Conservation (phyloP, 2,329 filamentous ascomycete genomes). For the Beauveria sp. region DNA sequence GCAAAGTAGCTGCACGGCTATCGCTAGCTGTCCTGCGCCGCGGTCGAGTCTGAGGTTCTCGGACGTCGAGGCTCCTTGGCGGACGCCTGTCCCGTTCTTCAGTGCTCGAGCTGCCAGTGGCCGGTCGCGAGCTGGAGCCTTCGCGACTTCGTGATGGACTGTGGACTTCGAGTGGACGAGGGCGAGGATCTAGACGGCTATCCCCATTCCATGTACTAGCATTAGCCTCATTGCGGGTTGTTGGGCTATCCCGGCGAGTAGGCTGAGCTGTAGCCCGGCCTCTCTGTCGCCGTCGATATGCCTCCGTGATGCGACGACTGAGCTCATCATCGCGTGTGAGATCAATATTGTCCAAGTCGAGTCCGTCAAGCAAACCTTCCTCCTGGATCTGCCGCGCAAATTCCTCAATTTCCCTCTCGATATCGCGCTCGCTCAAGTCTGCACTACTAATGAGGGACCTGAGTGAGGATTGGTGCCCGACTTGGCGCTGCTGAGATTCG, state of each 20-base stretch:
- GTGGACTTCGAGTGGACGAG: slow-evolving; percentile 20
- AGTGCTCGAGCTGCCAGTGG: slow-evolving; percentile 32
- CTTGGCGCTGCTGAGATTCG: slow-evolving; percentile 46
- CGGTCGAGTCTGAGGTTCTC: slow-evolving; percentile 21
- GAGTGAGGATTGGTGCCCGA: slow-evolving; percentile 86
- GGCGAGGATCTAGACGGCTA: slow-evolving; percentile 18
- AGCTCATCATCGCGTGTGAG: slow-evolving; percentile 80
- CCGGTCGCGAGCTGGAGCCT: slow-evolving; percentile 37
- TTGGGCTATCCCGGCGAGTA: slow-evolving; percentile 19
- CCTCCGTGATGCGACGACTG: slow-evolving; percentile 82
- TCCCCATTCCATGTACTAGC: not conserved
- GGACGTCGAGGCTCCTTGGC: slow-evolving; percentile 25
- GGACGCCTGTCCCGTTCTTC: slow-evolving; percentile 48
- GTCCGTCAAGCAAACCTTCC: slow-evolving; percentile 77
- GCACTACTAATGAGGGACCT: slow-evolving; percentile 76
- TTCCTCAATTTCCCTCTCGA: slow-evolving; percentile 83
- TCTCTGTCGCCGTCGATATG: slow-evolving; percentile 69
- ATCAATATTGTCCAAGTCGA: slow-evolving; percentile 83
- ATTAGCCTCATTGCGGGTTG: slow-evolving; percentile 13
- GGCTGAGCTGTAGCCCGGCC: slow-evolving; percentile 43
- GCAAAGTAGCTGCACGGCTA: slow-evolving; percentile 46
- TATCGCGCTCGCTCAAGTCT: slow-evolving; percentile 66
- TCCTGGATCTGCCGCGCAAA: slow-evolving; percentile 84
- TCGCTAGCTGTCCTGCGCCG: slow-evolving; percentile 47
- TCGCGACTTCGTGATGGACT: slow-evolving; percentile 25